A percentile compares a stretch with the other conserved stretches of the same genome.
Conservation (phyloP, 176 grass and related monocot species). For the Ampelocalamus luodianensis region DNA sequence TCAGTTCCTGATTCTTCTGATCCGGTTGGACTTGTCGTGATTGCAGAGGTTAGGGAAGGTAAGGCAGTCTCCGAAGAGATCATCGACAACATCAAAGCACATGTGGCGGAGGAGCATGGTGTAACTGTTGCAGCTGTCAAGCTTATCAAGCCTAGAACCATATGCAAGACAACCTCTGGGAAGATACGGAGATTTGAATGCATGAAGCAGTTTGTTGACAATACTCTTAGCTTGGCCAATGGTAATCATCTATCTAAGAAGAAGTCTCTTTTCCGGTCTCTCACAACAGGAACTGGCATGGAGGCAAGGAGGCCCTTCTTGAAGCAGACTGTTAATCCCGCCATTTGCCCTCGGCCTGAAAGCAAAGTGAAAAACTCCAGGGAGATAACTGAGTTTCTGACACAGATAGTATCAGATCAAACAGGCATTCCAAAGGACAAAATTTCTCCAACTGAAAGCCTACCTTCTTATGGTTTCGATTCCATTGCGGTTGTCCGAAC, state of each 20-base stretch:
- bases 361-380: constrained; percentile 50
- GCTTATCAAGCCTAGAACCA: constrained; percentile 77
- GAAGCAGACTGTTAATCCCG: constrained; percentile 32
- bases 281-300: constrained; percentile 61
- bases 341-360: constrained; percentile 20
- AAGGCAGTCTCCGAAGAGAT: constrained; percentile 57
- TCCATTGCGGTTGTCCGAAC: constrained; percentile 71
- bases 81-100: constrained; percentile 55
- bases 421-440: constrained; percentile 61
- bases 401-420: constrained; percentile 70
- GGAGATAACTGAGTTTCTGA: constrained; percentile 64
- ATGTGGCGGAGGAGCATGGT: constrained; percentile 71
- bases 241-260: constrained; percentile 36
- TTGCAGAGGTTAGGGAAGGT: constrained; percentile 73
- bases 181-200: constrained; percentile 78
- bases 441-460: constrained; percentile 61
- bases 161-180: constrained; percentile 79
- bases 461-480: constrained; percentile 78
- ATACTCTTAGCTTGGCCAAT: constrained; percentile 55
- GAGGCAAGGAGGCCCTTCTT: constrained; percentile 38
- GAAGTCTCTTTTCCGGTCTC: constrained; percentile 62
- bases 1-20: constrained; percentile 66
- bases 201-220: constrained; percentile 73
- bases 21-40: constrained; percentile 76
- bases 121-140: constrained; percentile 67